Conservation (phyloP, 2,329 filamentous ascomycete species). For the Ceratocystis diversiconidia region DNA sequence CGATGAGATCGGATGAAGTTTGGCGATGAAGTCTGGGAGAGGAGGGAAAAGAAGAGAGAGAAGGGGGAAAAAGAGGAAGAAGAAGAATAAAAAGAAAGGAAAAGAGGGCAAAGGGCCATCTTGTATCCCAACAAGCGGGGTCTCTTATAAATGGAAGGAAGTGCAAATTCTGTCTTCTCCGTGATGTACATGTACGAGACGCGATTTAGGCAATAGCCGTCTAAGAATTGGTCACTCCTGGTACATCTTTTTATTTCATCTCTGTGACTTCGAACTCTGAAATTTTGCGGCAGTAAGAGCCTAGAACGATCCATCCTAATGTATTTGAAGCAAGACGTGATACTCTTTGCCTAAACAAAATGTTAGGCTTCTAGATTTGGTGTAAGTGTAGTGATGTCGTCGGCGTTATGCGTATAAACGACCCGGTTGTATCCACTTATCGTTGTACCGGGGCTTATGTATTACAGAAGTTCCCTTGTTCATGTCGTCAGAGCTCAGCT, state of each 20-base stretch:
- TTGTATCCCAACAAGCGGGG: not conserved
- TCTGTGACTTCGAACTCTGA: no score
- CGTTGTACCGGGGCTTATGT: not conserved
- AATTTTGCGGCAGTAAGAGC: not conserved
- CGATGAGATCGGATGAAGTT: slow-evolving; percentile 4
- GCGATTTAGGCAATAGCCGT: not conserved
- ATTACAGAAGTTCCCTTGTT: not conserved
- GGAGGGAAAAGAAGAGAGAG: not conserved
- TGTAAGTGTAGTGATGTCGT: slow-evolving; percentile 5
- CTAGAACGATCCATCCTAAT: not conserved
- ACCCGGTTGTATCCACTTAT: not conserved
- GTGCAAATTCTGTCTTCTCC: not conserved
- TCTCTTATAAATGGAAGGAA: not conserved
- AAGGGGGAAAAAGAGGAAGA: not conserved
- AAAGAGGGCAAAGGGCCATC: not conserved
- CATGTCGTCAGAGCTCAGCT: slow-evolving; percentile 1
- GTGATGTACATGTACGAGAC: not conserved
- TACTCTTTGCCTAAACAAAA: not conserved
- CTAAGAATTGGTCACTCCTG: not conserved
- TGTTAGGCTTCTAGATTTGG: not conserved
- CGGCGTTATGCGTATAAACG: not conserved
- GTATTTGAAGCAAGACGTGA: not conserved
- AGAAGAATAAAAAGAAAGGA: not conserved
- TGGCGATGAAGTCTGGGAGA: not conserved
- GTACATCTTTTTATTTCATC: no score